Conservation (phyloP, 805 yeast species). For the Huiozyma sinensis region DNA sequence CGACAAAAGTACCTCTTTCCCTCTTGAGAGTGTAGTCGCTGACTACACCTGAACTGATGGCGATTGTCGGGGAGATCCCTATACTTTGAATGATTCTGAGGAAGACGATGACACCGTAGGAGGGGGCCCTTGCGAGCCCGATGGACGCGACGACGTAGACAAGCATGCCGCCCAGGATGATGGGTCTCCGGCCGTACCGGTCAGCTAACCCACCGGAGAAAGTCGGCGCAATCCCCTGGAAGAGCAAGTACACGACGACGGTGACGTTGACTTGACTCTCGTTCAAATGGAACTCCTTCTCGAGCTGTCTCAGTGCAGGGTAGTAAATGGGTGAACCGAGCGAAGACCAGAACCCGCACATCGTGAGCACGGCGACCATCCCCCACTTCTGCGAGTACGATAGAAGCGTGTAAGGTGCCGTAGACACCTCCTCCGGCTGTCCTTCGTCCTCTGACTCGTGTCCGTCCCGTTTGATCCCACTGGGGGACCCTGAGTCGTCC, state of each 20-base stretch:
- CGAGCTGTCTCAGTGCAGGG: conserved; percentile 60
- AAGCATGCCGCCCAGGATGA: conserved; percentile 43
- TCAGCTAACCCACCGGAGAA: conserved; percentile 61
- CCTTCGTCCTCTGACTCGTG: conserved; percentile 2
- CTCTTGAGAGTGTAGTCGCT: conserved; percentile 59
- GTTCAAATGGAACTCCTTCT: conserved; percentile 41
- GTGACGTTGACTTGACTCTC: conserved; percentile 54
- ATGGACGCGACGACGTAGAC: conserved; percentile 51
- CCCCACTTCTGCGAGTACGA: conserved; percentile 21
- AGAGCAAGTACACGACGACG: conserved; percentile 60
- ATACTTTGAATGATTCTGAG: conserved; percentile 62
- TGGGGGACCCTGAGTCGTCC: neutral
- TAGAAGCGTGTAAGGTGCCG: conserved; percentile 19
- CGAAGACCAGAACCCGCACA: conserved; percentile 52
- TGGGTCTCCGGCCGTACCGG: conserved; percentile 58
- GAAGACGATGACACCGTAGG: conserved; percentile 50
- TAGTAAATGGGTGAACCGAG: conserved; percentile 70
- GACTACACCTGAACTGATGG: conserved; percentile 56
- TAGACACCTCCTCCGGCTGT: neutral
- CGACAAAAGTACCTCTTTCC: conserved; percentile 62
- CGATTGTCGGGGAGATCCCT: conserved; percentile 63
- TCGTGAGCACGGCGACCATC: conserved; percentile 23
- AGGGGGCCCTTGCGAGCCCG: conserved; percentile 51
- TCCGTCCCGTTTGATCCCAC: no score
- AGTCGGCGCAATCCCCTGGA: conserved; percentile 70